Base-by-base conservation (phyloP, 257 asterid genomes). In the Solanum sparsipilum region DNA sequence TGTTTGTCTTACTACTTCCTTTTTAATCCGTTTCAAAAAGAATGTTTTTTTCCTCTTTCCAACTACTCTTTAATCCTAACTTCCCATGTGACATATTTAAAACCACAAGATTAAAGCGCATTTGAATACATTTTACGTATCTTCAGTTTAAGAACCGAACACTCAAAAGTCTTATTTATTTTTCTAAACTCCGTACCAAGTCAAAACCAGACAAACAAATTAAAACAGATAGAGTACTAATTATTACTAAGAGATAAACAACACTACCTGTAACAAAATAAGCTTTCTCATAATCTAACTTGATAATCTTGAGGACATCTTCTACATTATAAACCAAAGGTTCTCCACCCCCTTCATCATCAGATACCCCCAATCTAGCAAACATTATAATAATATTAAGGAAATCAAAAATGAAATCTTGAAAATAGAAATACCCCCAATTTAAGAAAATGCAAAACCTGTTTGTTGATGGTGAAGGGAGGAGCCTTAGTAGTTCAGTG, bases 251-350 rank as follows among this genome's bases (percentile, higher is more conserved):
- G 32, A 67, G 71, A 85, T 31, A 23, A 23, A 82, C 41, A 70
- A 31, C 1, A 74, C 67, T 88, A 93, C 98, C 98, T 89, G 99
- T 96, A 27, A 95, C 97, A 90, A 96, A 96, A 90, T 96, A 96
- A 74, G 96, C 96, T 48, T 92, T 94, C 88, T 92, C 95, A 71
- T 92, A 96, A 88, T 96, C 98, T 13, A 93, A 90, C 90, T 91
- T 92, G 90, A 96, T 93, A 86, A 93, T 87, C 41, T 88, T 89
- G 71, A 95, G 91, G 85, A 96, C 92, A 15, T 93, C 98, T 38
- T 95, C 93, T 44, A 90, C 88, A 84, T 87, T 81, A 83, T 93
- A 91, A 48, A 92, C 91, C 16, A 89, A 91, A 90, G 76, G 72
- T 65, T 92, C 93, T n/a, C 83, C 89, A 65, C 10, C 39, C 89